These are phyloP conservation scores for Erodium trifolium DNA, from an alignment of 441 rosid species.

Conservation along the genomic window DNA sequence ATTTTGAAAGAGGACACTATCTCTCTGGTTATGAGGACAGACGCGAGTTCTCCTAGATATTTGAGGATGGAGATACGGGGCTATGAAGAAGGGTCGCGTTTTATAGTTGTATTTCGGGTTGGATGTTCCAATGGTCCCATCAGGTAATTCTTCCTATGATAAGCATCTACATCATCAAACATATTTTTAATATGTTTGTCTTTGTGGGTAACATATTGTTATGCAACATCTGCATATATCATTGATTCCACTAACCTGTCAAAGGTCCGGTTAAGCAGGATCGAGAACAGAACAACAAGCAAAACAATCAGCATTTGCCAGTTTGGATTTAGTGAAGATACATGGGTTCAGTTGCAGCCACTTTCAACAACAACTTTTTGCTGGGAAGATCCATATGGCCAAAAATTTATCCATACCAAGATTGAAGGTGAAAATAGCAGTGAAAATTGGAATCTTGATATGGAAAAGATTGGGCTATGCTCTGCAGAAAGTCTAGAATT, in stretches of 20 bases:
- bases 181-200: background rate
- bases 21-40: slow-evolving; percentile 61
- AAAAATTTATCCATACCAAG: slow-evolving; percentile 63
- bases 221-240: background rate
- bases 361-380: slow-evolving; percentile 66
- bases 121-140: slow-evolving; percentile 82
- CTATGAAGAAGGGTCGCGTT: slow-evolving; percentile 98
- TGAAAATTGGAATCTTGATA: slow-evolving; percentile 48
- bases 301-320: slow-evolving; percentile 72
- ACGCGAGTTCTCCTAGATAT: slow-evolving; percentile 45
- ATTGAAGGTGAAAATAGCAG: slow-evolving; percentile 36
- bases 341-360: slow-evolving; percentile 69
- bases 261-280: slow-evolving; percentile 38
- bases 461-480: slow-evolving; percentile 49
- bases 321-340: slow-evolving; percentile 77
- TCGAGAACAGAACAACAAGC: slow-evolving; percentile 71
- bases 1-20: slow-evolving; percentile 86
- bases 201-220: background rate
- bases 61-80: slow-evolving; percentile 87
- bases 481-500: slow-evolving; percentile 38
- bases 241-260: slow-evolving; percentile 18
- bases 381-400: slow-evolving; percentile 99
- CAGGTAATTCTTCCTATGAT: slow-evolving; percentile 42
- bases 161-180: background rate
- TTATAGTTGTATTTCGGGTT: slow-evolving; percentile 81